phyloP scores from a whole-genome alignment of 1,284 basidiomycete genomes.

The Austropuccinia psidii region DNA sequence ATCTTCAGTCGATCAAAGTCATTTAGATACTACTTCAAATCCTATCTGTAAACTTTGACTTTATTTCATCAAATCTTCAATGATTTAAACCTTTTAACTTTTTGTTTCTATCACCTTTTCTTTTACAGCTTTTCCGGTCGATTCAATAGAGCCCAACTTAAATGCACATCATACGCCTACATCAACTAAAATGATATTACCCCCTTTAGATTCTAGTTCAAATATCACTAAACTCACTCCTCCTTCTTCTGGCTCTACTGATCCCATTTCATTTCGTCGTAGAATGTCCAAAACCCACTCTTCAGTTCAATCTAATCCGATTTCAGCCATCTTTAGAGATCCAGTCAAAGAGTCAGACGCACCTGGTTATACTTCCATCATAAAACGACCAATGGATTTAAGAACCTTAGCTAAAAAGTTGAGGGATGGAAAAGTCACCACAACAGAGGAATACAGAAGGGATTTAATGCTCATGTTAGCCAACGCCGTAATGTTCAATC shows the following conservation, averaged over 20 bases:
- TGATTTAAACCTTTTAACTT: no score
- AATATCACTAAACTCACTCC: no score
- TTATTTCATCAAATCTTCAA: no score
- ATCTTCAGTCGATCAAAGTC: no score
- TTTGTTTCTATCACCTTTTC: no score
- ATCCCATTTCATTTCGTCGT: constrained; percentile 31
- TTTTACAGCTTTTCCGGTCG: constrained; percentile 19
- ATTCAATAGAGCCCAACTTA: constrained; percentile 7
- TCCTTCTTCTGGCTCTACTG: constrained; percentile 11
- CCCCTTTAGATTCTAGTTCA: neutral
- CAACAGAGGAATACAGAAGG: constrained; percentile 73
- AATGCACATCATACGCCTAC: constrained; percentile 31
- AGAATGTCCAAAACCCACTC: constrained; percentile 35
- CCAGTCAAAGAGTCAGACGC: constrained; percentile 80
- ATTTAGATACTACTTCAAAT: no score
- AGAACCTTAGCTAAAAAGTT: constrained; percentile 76
- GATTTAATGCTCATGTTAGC: constrained; percentile 89
- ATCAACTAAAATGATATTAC: constrained; percentile 3
- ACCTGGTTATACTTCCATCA: constrained; percentile 79
- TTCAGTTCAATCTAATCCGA: constrained; percentile 34
- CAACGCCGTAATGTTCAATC: constrained; percentile 92
- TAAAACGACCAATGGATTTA: constrained; percentile 83
- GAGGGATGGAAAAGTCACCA: constrained; percentile 69
- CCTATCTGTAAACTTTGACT: no score
- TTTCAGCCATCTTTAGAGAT: constrained; percentile 63